Percentiles rank a stretch among this genome's conserved stretches.
phyloP scores from a whole-genome alignment of 768 basidiomycete genomes.

The Rhizopogon vinicolor region DNA sequence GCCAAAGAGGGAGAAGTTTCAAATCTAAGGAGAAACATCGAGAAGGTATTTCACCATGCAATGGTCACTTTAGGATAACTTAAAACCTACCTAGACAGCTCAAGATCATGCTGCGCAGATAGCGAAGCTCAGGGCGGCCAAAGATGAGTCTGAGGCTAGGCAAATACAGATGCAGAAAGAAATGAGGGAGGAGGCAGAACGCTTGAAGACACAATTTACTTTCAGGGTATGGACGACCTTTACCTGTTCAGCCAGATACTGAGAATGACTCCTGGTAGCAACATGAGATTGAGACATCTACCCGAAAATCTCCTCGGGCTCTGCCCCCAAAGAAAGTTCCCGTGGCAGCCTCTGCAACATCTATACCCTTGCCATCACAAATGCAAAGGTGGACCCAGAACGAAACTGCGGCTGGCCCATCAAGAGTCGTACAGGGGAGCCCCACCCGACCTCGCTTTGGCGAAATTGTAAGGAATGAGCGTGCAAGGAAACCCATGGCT shows the following conservation, averaged over 20 bases:
- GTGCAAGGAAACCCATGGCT: constrained; percentile 10
- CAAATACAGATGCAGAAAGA: constrained; percentile 54
- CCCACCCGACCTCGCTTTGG: constrained; percentile 34
- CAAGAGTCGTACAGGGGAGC: constrained; percentile 28
- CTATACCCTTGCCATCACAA: constrained; percentile 35
- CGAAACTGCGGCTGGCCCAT: constrained; percentile 20
- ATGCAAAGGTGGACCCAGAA: constrained; percentile 32
- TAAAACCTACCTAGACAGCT: constrained; percentile 37
- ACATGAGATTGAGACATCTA: constrained; percentile 59
- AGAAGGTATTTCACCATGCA: constrained; percentile 44
- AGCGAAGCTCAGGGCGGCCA: constrained; percentile 50
- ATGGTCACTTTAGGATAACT: neutral
- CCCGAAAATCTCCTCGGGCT: constrained; percentile 35
- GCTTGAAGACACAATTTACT: constrained; percentile 59
- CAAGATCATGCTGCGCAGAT: constrained; percentile 58
- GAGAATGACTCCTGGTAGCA: constrained; percentile 37
- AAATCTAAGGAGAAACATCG: constrained; percentile 59
- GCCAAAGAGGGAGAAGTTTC: constrained; percentile 69
- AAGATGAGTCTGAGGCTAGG: constrained; percentile 56
- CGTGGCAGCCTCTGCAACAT: constrained; percentile 35
- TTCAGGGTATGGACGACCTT: constrained; percentile 51
- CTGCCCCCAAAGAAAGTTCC: constrained; percentile 32
- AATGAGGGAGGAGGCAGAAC: constrained; percentile 64
- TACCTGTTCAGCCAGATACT: constrained; percentile 7
- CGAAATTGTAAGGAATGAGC: constrained; percentile 19